phyloP scores from a whole-genome alignment of 176 grass and related monocot genomes.

The Phoenix roebelenii region DNA sequence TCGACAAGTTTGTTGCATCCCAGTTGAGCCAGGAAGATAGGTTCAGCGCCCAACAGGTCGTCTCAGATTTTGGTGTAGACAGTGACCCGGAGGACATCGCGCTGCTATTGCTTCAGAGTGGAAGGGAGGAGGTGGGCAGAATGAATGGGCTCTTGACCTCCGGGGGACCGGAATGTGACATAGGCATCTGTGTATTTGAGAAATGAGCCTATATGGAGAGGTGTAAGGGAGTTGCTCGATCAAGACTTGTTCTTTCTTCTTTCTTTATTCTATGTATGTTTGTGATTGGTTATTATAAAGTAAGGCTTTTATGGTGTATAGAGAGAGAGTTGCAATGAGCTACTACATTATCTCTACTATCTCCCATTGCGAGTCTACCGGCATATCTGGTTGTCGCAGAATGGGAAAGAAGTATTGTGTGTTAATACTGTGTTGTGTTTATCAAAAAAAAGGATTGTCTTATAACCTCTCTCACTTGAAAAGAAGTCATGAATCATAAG shows the following conservation, averaged over 20 bases:
- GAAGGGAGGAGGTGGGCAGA: conserved; percentile 37
- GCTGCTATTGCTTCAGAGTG: conserved; percentile 40
- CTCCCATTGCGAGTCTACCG: too few relatives aligned
- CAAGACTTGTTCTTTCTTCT: conserved; percentile 17
- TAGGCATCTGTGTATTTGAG: conserved; percentile 44
- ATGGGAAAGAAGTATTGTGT: too few relatives aligned
- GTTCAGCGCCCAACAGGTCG: conserved; percentile 11
- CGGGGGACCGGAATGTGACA: conserved; percentile 25
- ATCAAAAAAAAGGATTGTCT: too few relatives aligned
- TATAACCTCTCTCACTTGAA: too few relatives aligned
- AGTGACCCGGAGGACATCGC: conserved; percentile 42
- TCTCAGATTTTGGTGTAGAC: conserved; percentile 14
- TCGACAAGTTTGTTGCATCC: conserved; percentile 73
- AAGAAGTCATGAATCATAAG: too few relatives aligned
- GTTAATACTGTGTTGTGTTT: too few relatives aligned
- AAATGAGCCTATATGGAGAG: conserved; percentile 20
- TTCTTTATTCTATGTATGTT: conserved; percentile 8
- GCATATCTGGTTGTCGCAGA: too few relatives aligned
- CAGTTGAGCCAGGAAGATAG: conserved; percentile 57
- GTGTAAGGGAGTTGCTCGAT: conserved; percentile 39
- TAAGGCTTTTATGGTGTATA: too few relatives aligned
- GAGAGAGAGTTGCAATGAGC: too few relatives aligned
- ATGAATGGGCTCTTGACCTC: conserved; percentile 34
- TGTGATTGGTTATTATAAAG: conserved; percentile 13
- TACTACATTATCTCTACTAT: too few relatives aligned